Conservation (phyloP, 805 yeast species). For the Kluyveromyces lactis region DNA sequence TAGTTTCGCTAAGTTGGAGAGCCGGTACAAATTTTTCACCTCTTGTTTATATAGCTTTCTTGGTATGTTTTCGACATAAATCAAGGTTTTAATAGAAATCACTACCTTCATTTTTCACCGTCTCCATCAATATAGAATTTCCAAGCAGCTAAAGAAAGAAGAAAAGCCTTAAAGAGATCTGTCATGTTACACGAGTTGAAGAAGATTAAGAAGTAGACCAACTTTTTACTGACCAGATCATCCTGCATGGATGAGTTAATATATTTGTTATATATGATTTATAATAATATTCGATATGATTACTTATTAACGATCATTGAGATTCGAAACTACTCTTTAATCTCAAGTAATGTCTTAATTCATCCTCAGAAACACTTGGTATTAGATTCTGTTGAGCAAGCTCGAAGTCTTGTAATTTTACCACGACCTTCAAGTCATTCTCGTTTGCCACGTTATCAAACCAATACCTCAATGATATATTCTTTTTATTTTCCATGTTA, state of each 20-base stretch:
- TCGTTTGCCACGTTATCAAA: slow-evolving; percentile 70
- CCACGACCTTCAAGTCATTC: slow-evolving; percentile 61
- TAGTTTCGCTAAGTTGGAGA: not conserved
- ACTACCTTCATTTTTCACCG: too few species aligned
- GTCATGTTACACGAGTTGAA: too few species aligned
- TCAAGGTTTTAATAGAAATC: not conserved
- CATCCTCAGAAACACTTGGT: slow-evolving; percentile 86
- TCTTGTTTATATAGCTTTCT: not conserved
- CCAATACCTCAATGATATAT: slow-evolving; percentile 76
- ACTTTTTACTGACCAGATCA: too few species aligned
- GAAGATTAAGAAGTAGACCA: too few species aligned
- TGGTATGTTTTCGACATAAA: too few species aligned
- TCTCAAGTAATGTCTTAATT: slow-evolving; percentile 68
- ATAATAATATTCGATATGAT: too few species aligned
- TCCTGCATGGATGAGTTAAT: too few species aligned
- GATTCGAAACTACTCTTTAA: slow-evolving; percentile 68
- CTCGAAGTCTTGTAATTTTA: slow-evolving; percentile 63
- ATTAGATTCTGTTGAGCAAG: slow-evolving; percentile 63
- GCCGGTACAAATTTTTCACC: not conserved
- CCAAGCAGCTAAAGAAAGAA: too few species aligned
- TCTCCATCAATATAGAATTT: too few species aligned
- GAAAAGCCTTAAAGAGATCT: too few species aligned
- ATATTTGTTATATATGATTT: too few species aligned
- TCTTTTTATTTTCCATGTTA: slow-evolving; percentile 37
- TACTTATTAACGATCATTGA: too few species aligned